Base-by-base conservation (phyloP, 371 early-diverging fungal genomes). In the Dichotomocladium elegans region DNA sequence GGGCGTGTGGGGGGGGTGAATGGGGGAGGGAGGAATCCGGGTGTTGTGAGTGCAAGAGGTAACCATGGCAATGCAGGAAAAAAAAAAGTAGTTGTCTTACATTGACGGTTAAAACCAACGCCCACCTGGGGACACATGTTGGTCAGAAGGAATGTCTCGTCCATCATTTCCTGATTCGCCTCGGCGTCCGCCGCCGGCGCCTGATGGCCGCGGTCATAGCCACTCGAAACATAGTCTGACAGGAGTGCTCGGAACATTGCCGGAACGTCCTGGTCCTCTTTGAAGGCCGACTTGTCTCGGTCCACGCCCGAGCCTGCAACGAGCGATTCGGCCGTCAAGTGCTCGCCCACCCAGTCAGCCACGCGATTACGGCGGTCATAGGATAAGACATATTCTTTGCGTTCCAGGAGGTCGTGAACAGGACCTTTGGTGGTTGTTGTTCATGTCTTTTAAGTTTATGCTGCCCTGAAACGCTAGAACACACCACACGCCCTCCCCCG, bases 61-160 rank as follows among this genome's bases (percentile, higher is more conserved):
- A 19, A 41, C 3, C 41, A 17, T 21, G 31, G 17, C 37, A n/a
- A 55, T 26, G 42, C 14, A 35, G 43, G 21, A 40, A 14, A 12
- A 15, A 40, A 37, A n/a, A 31, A 50, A 55, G 19, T 17, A 14
- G n/a, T 29, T 8, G 15, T 42, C 63, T 57, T 74, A 76, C 79
- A 86, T 37, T 88, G 82, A 40, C 89, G 81, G 68, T 91, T 91
- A 55, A 91, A 90, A 11, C 92, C 92, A 40, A 71, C 66, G 8
- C 90, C 90, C 14, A 89, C 86, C 62, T 91, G 92, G 21, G 92
- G 92, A 11, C 83, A 73, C 52, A 90, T 89, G 61, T 92, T 92
- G 27, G 86, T 72, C 37, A 92, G 52, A 12, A 79, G 63, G 47
- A 90, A 90, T 0, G 90, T 92, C 43, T 90, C 83, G 49, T 87